Evolutionary conservation across 1,284 basidiomycete genomes (phyloP).

Genomic region (Cryptococcus sp.): DNA sequence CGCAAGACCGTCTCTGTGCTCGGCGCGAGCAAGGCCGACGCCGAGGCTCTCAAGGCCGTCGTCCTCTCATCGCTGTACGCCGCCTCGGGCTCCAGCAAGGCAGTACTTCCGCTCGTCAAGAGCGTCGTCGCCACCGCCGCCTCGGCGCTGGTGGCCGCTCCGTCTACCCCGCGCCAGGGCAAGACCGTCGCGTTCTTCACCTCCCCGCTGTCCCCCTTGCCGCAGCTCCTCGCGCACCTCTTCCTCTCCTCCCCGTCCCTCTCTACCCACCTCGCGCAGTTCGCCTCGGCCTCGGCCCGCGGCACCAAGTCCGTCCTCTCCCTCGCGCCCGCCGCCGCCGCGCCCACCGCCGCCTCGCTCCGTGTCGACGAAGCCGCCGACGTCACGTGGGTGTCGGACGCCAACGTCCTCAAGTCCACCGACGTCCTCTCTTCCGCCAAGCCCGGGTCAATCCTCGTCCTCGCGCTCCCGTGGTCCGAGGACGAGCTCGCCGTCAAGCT

Average conservation of each 20-base stretch:
- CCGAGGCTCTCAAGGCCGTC: constrained; percentile 42
- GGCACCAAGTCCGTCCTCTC: constrained; percentile 49
- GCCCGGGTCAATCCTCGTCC: constrained; percentile 43
- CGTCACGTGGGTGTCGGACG: constrained; percentile 50
- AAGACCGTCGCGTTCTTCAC: constrained; percentile 53
- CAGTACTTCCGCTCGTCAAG: constrained; percentile 44
- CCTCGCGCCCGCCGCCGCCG: constrained; percentile 29
- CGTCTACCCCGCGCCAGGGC: constrained; percentile 26
- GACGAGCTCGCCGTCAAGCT: constrained; percentile 48
- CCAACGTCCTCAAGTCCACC: constrained; percentile 46
- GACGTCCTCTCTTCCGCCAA: constrained; percentile 43
- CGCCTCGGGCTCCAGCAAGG: constrained; percentile 40
- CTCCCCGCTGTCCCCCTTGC: constrained; percentile 41
- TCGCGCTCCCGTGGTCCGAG: constrained; percentile 50
- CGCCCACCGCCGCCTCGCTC: constrained; percentile 18
- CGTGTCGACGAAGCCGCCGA: constrained; percentile 27
- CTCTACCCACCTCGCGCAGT: constrained; percentile 40
- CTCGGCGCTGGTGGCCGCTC: constrained; percentile 8
- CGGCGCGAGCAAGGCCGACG: constrained; percentile 37
- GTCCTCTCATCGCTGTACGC: constrained; percentile 44
- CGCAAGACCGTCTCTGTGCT: constrained; percentile 39
- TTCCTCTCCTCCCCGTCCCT: constrained; percentile 49
- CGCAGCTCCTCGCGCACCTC: constrained; percentile 47
- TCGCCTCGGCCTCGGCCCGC: constrained; percentile 44
- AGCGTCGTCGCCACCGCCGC: constrained; percentile 30